Base-by-base conservation (phyloP, 768 basidiomycete species). In the Lactifluus volemus region DNA sequence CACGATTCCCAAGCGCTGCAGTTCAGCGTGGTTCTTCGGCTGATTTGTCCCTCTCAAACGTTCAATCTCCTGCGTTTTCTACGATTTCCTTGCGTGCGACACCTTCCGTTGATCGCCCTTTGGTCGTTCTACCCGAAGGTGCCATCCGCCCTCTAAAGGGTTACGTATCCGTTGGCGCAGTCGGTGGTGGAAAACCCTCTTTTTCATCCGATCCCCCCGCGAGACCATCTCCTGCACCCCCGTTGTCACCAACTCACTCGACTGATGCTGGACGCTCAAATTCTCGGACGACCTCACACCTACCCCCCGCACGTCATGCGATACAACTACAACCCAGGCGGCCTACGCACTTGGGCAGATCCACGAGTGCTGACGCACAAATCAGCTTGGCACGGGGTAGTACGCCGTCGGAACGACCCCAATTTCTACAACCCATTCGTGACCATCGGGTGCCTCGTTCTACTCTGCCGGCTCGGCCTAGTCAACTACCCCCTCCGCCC, bases 1-100 rank as follows among this genome's bases (percentile, higher is more conserved):
- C 66, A 9, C 48, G 58, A 3, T 63, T 59, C 14, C 70, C 68
- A 3, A 60, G 59, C 7, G 52, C 67, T 45, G 61, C 39, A 36
- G 32, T 34, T 48, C 52, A 65, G 30, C 58, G 42, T 14, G 63
- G 25, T 25, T 25, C 25, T 25, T 25, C 25, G 2, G 25, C 25
- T 25, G 25, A 25, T 2, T 25, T 25, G 9, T 9, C 21, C 41
- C n/a, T 19, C 29, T 19, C 53, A 10, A 17, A 7, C 11, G 12
- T 32, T n/a, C 38, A 30, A 12, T 54, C 21, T 54, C 29, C 53
- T 15, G 49, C 42, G n/a, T 25, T 48, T 5, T 21, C 47, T 17
- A 17, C 39, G n/a, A 17, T 17, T 41, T n/a, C 38, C 38, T 36
- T 55, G 25, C 41, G 53, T 9, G 38, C 41, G 7, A n/a, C 42